These are phyloP conservation scores for Candida anutae DNA, from an alignment of 1,139 yeast genomes.

Conservation along the genomic window DNA sequence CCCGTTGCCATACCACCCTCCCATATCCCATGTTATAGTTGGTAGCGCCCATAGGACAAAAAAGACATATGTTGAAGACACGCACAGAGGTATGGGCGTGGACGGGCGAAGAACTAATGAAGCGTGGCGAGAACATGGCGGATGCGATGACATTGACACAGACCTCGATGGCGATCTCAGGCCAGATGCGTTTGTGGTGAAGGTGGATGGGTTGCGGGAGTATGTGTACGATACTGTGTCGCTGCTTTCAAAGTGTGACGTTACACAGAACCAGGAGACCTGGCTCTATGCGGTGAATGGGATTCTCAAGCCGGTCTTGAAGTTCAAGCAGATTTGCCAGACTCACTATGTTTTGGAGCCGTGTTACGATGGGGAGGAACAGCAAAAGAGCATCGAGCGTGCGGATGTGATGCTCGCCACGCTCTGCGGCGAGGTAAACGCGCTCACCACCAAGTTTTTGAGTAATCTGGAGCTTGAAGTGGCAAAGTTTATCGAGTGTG, in stretches of 20 bases:
- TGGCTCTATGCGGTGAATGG: constrained; percentile 15
- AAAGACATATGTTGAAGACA: no score
- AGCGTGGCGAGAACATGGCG: no score
- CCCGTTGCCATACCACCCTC: constrained; percentile 56
- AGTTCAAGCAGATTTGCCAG: constrained; percentile 7
- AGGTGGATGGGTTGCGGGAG: constrained; percentile 15
- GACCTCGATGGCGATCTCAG: constrained; percentile 1
- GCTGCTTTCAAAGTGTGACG: constrained; percentile 8
- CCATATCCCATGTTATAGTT: constrained; percentile 57
- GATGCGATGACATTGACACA: not conserved
- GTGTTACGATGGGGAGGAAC: not conserved
- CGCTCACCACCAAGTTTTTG: constrained; percentile 4
- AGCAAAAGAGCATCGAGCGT: not conserved
- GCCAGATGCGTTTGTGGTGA: constrained; percentile 6
- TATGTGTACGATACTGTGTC: constrained; percentile 11
- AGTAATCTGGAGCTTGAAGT: constrained; percentile 1
- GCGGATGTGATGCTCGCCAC: constrained; percentile 8
- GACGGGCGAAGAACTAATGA: no score
- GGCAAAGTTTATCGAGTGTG: constrained; percentile 1
- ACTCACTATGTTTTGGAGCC: constrained; percentile 1
- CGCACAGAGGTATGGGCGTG: no score
- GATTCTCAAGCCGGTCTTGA: constrained; percentile 6
- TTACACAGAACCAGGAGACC: constrained; percentile 10
- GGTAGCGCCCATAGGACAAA: no score
- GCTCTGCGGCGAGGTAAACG: constrained; percentile 8